Base-by-base conservation (phyloP, 495 filamentous ascomycete species). In the Xylaria curta region DNA sequence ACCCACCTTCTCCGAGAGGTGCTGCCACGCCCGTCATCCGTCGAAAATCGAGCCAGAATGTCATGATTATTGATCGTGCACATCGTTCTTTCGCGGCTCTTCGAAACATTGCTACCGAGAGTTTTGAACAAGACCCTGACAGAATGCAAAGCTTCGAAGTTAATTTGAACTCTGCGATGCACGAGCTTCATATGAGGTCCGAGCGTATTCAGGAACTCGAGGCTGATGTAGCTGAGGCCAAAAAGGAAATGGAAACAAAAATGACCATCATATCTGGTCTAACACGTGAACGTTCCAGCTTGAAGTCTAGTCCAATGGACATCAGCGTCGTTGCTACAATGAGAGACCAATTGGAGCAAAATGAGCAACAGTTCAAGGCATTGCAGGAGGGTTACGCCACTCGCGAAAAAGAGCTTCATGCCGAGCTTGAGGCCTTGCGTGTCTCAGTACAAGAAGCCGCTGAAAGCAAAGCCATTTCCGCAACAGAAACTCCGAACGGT, bases 161-260 rank as follows among this genome's bases (percentile, higher is more conserved):
- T 51, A 95, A 97, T 77, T 84, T 98, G 17, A 96, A 96, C 76
- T 88, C 93, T 4, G 94, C 94, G 62, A 95, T 98, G 91, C 94
- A 95, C 74, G 96, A 99, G 77, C 86, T 98, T 33, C 90, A 97
- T 73, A 87, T 83, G 46, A 91, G 94, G 31, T 94, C 95, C 21
- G 96, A 98, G 76, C 91, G 94, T 28, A 93, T 97, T 47, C 91
- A 94, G 77, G 90, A 94, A 62, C 85, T 99, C 12, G 96, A 99
- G 78, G 89, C 89, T 7, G 97, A 97, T 76, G 89, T 98, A 69
- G 83, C 90, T 2, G 89, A 88, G 9, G 88, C 95, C 17, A 97
- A 92, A 84, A 96, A 92, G 80, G 97, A 98, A 78, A 97, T 99
- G 93, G 97, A 99, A 72, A 89, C 87, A 68, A 98, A 98, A 87